phyloP scores from a whole-genome alignment of 2,329 filamentous ascomycete species.

The Xylaria sp. region DNA sequence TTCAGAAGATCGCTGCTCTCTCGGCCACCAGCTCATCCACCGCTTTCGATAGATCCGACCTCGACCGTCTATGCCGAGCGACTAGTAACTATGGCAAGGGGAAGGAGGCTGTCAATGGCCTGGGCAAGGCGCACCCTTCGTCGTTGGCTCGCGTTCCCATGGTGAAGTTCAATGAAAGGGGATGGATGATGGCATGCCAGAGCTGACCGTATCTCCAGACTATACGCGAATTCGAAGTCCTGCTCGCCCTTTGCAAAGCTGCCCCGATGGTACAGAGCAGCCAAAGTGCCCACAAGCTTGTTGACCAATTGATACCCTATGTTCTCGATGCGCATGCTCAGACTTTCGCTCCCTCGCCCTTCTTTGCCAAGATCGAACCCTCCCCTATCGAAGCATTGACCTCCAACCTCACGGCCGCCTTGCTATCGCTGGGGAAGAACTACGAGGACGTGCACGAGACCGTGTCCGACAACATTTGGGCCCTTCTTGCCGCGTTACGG shows the following conservation, averaged over 20 bases:
- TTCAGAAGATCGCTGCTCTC: conserved; percentile 67
- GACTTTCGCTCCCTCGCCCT: conserved; percentile 76
- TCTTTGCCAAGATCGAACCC: conserved; percentile 79
- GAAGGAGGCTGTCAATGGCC: conserved; percentile 53
- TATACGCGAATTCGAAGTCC: conserved; percentile 86
- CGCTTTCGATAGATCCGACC: conserved; percentile 63
- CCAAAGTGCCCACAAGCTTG: conserved; percentile 76
- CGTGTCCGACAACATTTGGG: conserved; percentile 67
- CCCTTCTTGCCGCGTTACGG: conserved; percentile 73
- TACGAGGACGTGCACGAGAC: conserved; percentile 69
- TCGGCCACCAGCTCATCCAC: conserved; percentile 58
- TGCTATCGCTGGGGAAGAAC: conserved; percentile 78
- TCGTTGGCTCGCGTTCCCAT: conserved; percentile 61
- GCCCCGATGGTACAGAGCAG: conserved; percentile 72
- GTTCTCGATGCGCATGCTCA: conserved; percentile 83
- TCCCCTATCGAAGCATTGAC: conserved; percentile 87
- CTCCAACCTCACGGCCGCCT: conserved; percentile 75
- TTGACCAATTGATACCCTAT: conserved; percentile 80
- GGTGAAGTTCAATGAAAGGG: conserved; percentile 45
- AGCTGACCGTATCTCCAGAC: conserved; percentile 55
- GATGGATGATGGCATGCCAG: not conserved
- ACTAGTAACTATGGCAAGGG: conserved; percentile 51
- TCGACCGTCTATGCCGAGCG: conserved; percentile 63
- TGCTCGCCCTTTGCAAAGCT: conserved; percentile 89
- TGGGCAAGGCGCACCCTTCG: conserved; percentile 42